A percentile compares a stretch with the other conserved stretches of the same genome.
Conservation (phyloP, 2,329 filamentous ascomycete genomes). For the Penicillium carneum region DNA sequence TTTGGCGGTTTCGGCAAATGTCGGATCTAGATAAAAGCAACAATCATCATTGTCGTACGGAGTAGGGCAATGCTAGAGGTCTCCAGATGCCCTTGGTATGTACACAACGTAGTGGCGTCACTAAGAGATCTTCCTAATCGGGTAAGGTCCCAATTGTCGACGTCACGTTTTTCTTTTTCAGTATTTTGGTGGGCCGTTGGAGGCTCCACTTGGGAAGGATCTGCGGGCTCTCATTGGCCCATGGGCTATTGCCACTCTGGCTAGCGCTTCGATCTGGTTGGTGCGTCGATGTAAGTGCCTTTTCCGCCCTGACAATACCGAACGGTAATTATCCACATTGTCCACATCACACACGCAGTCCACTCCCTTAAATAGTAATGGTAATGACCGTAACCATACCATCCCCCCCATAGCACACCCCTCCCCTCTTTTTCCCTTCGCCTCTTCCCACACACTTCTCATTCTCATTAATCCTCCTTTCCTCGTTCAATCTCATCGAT, state of each 20-base stretch:
- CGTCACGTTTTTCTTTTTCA: slow-evolving; percentile 29
- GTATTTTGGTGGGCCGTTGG: slow-evolving; percentile 19
- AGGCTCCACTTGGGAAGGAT: neutral
- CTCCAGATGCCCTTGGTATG: slow-evolving; percentile 8
- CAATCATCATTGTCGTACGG: slow-evolving; percentile 15
- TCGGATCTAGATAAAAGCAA: neutral
- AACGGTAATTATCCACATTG: neutral
- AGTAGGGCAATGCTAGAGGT: neutral
- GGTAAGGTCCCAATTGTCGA: slow-evolving; percentile 22
- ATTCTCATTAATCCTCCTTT: slow-evolving; percentile 24
- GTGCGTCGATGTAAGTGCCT: slow-evolving; percentile 23
- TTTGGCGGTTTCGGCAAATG: neutral
- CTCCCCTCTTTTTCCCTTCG: slow-evolving; percentile 42
- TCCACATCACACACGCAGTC: neutral
- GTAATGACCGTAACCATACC: slow-evolving; percentile 15
- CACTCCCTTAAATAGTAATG: neutral
- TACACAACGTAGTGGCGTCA: slow-evolving; percentile 1
- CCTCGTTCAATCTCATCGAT: slow-evolving; percentile 27
- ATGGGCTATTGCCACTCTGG: slow-evolving; percentile 21
- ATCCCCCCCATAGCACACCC: slow-evolving; percentile 38
- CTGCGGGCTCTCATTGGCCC: slow-evolving; percentile 1
- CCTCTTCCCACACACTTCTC: slow-evolving; percentile 33
- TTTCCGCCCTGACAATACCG: slow-evolving; percentile 4
- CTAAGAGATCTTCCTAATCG: slow-evolving; percentile 11
- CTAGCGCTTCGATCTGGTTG: slow-evolving; percentile 21